phyloP scores from a whole-genome alignment of 2,329 filamentous ascomycete species.

The Trichoderma lentiforme region DNA sequence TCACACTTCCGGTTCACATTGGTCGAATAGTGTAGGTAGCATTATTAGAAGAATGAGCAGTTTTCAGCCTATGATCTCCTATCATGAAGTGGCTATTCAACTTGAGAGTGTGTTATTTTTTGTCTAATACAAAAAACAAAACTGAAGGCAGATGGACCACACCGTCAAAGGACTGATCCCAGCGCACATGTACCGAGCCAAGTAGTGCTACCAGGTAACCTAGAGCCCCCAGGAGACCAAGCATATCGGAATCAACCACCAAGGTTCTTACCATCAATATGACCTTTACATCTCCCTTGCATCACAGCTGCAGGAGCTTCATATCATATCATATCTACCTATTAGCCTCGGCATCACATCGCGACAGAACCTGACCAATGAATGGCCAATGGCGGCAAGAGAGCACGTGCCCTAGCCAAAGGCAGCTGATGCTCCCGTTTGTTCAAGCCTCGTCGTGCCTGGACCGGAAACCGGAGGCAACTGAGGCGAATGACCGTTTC shows the following conservation, averaged over 20 bases:
- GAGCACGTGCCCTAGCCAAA: slow-evolving; percentile 1
- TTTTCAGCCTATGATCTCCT: no score
- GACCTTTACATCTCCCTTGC: neutral
- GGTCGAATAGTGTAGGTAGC: no score
- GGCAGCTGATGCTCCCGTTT: neutral
- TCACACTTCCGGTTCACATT: no score
- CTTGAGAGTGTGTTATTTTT: no score
- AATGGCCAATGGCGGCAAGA: slow-evolving; percentile 10
- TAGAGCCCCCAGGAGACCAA: no score
- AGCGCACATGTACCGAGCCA: neutral
- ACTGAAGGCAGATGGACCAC: neutral
- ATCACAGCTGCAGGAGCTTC: neutral
- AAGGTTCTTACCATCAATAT: neutral
- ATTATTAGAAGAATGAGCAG: no score
- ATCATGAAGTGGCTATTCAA: no score
- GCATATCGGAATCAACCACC: neutral
- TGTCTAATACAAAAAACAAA: neutral
- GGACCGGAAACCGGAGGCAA: neutral
- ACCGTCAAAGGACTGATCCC: neutral
- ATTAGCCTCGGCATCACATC: neutral
- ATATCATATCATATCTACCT: neutral
- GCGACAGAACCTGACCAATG: neutral
- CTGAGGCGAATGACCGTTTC: neutral
- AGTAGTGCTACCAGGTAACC: no score
- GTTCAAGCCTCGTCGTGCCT: neutral